Evolutionary conservation across 2,329 filamentous ascomycete species (phyloP).

Genomic region (Neophaeococcomyces aloes): DNA sequence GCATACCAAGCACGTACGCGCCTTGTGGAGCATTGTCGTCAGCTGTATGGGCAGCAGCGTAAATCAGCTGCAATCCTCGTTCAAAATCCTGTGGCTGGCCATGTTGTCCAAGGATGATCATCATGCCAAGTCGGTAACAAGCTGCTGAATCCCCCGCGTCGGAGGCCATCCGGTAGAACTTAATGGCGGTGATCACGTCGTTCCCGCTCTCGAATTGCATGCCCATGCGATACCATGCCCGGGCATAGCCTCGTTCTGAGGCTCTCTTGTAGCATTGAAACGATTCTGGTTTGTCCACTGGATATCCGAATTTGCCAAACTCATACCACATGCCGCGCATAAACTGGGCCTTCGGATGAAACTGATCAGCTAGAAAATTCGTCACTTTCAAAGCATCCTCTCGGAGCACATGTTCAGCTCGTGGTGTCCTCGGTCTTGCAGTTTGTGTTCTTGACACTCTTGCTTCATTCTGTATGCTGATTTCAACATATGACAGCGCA

Average conservation of each 20-base stretch:
- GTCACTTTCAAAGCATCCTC: slow-evolving; percentile 88
- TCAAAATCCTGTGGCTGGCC: slow-evolving; percentile 74
- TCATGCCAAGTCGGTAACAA: slow-evolving; percentile 86
- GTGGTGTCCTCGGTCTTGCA: slow-evolving; percentile 65
- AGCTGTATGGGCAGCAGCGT: slow-evolving; percentile 68
- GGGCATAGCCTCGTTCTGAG: slow-evolving; percentile 65
- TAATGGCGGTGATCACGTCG: slow-evolving; percentile 79
- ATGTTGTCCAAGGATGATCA: slow-evolving; percentile 89
- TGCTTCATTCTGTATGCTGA: slow-evolving; percentile 63
- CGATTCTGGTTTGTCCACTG: slow-evolving; percentile 88
- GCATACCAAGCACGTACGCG: slow-evolving; percentile 90
- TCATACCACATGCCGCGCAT: slow-evolving; percentile 95
- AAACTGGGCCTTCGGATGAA: slow-evolving; percentile 87
- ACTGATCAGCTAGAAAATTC: slow-evolving; percentile 76
- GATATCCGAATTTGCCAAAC: slow-evolving; percentile 88
- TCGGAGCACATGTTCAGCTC: slow-evolving; percentile 77
- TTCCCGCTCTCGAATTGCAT: slow-evolving; percentile 97
- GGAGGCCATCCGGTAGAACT: slow-evolving; percentile 78
- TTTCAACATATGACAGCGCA: slow-evolving; percentile 77
- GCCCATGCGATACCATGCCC: slow-evolving; percentile 92
- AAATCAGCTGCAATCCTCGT: slow-evolving; percentile 70
- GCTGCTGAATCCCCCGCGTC: slow-evolving; percentile 77
- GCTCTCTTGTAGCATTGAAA: slow-evolving; percentile 77
- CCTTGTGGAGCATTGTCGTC: slow-evolving; percentile 97
- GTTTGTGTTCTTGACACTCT: slow-evolving; percentile 51